phyloP scores from a whole-genome alignment of 768 basidiomycete genomes.

The Kwoniella botswanensis region DNA sequence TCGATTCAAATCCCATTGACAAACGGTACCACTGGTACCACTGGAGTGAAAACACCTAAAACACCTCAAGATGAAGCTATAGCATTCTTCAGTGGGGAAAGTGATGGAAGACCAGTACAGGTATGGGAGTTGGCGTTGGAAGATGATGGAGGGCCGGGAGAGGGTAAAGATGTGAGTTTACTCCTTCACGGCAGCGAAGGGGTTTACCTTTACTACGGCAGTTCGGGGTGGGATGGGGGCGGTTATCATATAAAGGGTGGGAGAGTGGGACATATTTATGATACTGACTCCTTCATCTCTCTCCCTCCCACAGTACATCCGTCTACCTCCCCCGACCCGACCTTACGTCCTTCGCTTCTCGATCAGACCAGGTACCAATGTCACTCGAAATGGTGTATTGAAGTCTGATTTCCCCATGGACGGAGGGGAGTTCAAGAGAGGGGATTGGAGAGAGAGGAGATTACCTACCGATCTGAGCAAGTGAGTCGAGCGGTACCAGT shows the following conservation, averaged over 20 bases:
- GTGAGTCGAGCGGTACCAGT: too few species aligned
- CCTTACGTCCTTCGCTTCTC: constrained; percentile 92
- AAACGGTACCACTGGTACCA: constrained; percentile 1
- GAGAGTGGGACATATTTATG: neutral
- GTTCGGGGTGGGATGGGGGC: neutral
- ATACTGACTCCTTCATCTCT: neutral
- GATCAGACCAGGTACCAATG: constrained; percentile 88
- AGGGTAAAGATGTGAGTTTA: constrained; percentile 75
- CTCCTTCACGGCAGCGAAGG: neutral
- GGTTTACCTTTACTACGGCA: neutral
- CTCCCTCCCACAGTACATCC: constrained; percentile 73
- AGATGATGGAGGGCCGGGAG: constrained; percentile 85
- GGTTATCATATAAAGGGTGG: neutral
- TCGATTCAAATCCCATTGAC: constrained; percentile 19
- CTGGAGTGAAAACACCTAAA: constrained; percentile 65
- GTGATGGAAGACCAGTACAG: constrained; percentile 60
- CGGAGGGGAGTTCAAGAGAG: constrained; percentile 80
- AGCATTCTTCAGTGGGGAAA: constrained; percentile 79
- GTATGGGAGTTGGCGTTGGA: constrained; percentile 88
- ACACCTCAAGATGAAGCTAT: constrained; percentile 93
- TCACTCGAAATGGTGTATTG: constrained; percentile 86
- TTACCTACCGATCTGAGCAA: constrained; percentile 55
- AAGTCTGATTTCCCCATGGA: constrained; percentile 97
- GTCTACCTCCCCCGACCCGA: constrained; percentile 84
- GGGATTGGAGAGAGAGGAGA: constrained; percentile 71